Base-by-base conservation (phyloP, 2,329 filamentous ascomycete genomes). In the Capronia americana region DNA sequence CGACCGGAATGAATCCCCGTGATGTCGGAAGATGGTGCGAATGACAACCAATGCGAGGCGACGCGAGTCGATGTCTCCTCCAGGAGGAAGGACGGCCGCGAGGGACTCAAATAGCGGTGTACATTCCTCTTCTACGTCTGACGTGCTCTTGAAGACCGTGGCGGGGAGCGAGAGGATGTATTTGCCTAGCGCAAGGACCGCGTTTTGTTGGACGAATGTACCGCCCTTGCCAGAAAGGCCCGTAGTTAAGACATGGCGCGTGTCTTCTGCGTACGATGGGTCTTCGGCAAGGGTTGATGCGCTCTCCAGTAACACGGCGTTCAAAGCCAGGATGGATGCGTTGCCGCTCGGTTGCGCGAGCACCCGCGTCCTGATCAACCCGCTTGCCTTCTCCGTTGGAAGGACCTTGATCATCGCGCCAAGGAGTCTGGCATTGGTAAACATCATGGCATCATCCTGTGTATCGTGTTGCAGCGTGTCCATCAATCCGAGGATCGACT, bases 341-440 rank as follows among this genome's bases (percentile, higher is more conserved):
- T 90, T 89, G 71, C 84, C 93, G 73, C 91, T 89, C 65, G 93
- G 86, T 7, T 87, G 84, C 4, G 90, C 90, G 58, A 97, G 84
- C n/a, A 95, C 91, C 26, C 94, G 88, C 73, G 89, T 89, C 80
- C 87, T 89, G 75, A 90, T 84, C 20, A 90, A 76, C 58, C 79
- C 77, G 14, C 78, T 76, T 1, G 92, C 91, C 66, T 86, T 87
- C 14, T 96, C 91, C 32, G 85, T 79, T 0, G 92, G 88, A 6
- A 98, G 86, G 69, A 93, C 93, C 81, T 93, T 94, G 73, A 97
- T 90, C 59, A 99, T 85, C 2, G 92, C 93, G 57, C 93, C 94
- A 14, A 99, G 86, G 17, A 99, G 86, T 75, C 91, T 93, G 30
- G 95, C 93, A 74, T 96, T 93, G 7, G 93, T 97, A 63, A 97